Base-by-base conservation (phyloP, 306 rosid genomes). In the Leucaena leucocephala region DNA sequence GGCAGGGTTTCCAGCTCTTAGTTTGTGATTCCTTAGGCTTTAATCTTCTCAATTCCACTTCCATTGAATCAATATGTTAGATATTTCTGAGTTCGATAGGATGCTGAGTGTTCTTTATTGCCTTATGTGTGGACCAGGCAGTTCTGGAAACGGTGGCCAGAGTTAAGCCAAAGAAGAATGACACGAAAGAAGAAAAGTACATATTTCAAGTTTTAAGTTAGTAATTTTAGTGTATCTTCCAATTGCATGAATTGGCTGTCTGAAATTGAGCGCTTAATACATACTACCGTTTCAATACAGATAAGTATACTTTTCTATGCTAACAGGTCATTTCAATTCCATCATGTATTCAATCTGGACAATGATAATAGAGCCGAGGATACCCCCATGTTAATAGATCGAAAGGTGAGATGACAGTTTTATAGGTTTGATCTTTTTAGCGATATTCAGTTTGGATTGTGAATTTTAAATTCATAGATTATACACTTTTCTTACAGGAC, bases 121-220 rank as follows among this genome's bases (percentile, higher is more conserved):
- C 64, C 50, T 81, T 86, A 48, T 80, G 74, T 68, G 64, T 86
- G 84, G 78, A 86, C 82, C 92, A 96, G 98, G 99, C 99, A 54
- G 94, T 90, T 84, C 76, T 96, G 86, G 99, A 96, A 84, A 96
- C 99, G 49, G 99, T 96, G 80, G 98, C 99, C 81, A 91, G 99
- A 83, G 99, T 96, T 66, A 96, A 86, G 82, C 54, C 97, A 21
- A 96, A 93, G 91, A 96, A 96, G 88, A 96, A 96, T 78, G 99
- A 93, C 54, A 96, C 96, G 4, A 89, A 96, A 82, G 97, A 96
- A 89, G 98, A 96, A 76, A 91, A 90, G 99, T 96, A 95, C 74
- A 68, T 79, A 72, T 80, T 78, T 89, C 50, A 68, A 71, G 62
- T 73, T 76, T n/a, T 77, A 61, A 50, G 39, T 40, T 44, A 43